Evolutionary conservation across 2,329 filamentous ascomycete species (phyloP), one percentile per base, ranked within the genome.

Genomic region (Pyrenophora seminiperda): DNA sequence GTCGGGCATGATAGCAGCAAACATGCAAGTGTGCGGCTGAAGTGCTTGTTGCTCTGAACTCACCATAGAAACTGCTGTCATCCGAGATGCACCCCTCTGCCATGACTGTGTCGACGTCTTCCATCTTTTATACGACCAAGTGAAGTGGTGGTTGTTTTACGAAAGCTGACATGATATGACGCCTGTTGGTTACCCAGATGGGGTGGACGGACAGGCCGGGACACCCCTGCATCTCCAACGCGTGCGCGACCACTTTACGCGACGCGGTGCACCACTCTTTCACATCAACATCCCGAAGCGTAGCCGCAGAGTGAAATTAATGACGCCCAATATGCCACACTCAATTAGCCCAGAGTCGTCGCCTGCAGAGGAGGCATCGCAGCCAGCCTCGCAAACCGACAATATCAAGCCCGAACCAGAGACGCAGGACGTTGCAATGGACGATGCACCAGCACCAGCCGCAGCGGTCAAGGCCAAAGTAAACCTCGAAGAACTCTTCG

Each of bases 401-500:
- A 43, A 50, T 18, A 60, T 64, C 47, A 67, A 72, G 47, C 24
- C 62, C 13, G 68, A 68, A 32, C 52, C 62, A 50, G 58, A 58
- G 34, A 55, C 63, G 20, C 61, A 65, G 52, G 67, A 72, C 58
- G 53, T 66, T 40, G 47, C 65, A 41, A 70, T 72, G 63, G 59
- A 65, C 32, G 66, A 70, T 50, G 62, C 63, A 47, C 55, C 62
- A 13, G 62, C 54, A 45, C 63, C 60, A 46, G 56, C 57, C 46
- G 62, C 63, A 29, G 58, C 50, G 30, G 68, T 74, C n/a, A 61
- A 61, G 36, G 33, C 58, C 40, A 65, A 72, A 69, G 62, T 73
- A 54, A 63, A 72, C 62, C 59, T 87, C 14, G 83, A 86, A 55
- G 81, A 83, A 45, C 75, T 87, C 43, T 86, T 87, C 61, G 77